Conservation (phyloP, 192 early-diverging fungal genomes). For the Piromyces sp. region DNA sequence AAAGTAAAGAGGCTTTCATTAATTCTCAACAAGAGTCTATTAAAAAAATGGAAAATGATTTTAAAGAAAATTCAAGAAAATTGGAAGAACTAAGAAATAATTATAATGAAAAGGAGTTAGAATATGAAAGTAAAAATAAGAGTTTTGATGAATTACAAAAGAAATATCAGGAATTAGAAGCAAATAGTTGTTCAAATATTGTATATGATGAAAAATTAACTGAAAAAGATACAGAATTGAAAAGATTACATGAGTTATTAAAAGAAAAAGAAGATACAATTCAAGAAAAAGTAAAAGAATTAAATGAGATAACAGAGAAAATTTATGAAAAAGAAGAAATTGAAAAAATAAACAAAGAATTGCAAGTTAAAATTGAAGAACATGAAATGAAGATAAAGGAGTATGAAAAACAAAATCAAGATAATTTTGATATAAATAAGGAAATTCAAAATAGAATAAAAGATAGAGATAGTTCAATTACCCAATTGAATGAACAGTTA, state of each 20-base stretch:
- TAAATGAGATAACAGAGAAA: background rate
- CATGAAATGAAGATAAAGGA: background rate
- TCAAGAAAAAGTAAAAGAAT: background rate
- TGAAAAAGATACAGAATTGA: background rate
- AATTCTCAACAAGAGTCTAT: background rate
- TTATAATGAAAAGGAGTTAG: background rate
- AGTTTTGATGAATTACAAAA: background rate
- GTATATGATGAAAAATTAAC: background rate
- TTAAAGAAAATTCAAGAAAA: background rate
- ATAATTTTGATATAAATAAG: background rate
- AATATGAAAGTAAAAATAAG: background rate
- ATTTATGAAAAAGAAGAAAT: background rate
- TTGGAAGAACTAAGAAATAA: background rate
- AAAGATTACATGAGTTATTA: background rate
- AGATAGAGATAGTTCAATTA: background rate
- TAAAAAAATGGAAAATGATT: background rate
- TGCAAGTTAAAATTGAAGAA: background rate
- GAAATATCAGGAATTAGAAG: background rate
- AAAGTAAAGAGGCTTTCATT: background rate
- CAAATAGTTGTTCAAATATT: background rate
- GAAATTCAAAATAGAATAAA: background rate
- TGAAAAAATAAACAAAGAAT: background rate
- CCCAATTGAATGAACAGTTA: background rate
- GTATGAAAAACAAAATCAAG: background rate
- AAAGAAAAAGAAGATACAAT: background rate